Base-by-base conservation (phyloP, 177 flowering plant species). In the Vitis hybrid region DNA sequence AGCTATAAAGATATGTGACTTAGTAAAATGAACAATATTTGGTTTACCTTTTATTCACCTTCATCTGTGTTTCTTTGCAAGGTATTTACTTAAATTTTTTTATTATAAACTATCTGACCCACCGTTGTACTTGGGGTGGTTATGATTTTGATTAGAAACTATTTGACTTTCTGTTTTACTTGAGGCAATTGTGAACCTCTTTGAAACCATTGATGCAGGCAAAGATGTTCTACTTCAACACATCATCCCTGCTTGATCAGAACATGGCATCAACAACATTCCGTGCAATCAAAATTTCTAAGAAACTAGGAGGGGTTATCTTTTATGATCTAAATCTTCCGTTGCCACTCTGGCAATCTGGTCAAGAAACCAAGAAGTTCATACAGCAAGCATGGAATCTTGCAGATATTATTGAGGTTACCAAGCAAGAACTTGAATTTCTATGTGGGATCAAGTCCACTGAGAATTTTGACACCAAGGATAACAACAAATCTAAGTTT, bases 351-450 rank as follows among this genome's bases (percentile, higher is more conserved):
- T 93, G 98, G 99, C 79, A 86, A 39, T 89, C 97, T 63, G 18
- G 65, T 19, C 89, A 89, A 64, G 97, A 89, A 77, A 85, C 97
- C 59, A 91, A 88, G 76, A 61, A 50, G 45, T 84, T 90, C 74
- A 83, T 93, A 71, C 78, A 81, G 59, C 75, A 87, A 75, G 94
- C 84, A 10, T 95, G 94, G 98, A 77, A 82, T 60, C 84, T 82
- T 20, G 88, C 99, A 29, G 87, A 95, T 76, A 53, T 93, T 60
- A 82, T 95, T 51, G 99, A 95, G 80, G 89, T 95, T 61, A 90
- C 98, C 6, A 93, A 91, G 78, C 97, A 93, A 80, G 99, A 95
- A 79, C 90, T 95, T 5, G 99, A 95, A 77, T 93, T 93, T 78
- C 78, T 93, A 14, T 86, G 96, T 84, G 98, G 92, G 20, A 91